Percentiles rank a stretch among this genome's conserved stretches.
Evolutionary conservation across 176 grass and related monocot species (phyloP).

Genomic region (Paspalum notatum): DNA sequence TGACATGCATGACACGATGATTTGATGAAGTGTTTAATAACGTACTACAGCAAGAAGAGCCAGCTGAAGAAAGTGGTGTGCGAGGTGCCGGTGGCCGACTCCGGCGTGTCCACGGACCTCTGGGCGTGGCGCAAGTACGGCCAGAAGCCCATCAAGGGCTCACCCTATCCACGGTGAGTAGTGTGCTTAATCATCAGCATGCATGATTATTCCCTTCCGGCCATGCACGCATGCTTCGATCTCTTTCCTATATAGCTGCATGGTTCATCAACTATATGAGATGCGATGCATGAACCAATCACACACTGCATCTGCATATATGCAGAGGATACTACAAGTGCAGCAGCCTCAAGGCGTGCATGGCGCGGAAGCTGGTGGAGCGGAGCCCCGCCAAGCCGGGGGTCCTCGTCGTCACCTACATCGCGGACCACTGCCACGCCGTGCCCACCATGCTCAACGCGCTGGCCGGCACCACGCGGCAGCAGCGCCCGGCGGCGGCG

Average conservation of each 20-base stretch:
- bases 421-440: slow-evolving; percentile 86
- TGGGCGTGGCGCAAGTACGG: slow-evolving; percentile 99
- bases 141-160: slow-evolving; percentile 98
- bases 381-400: slow-evolving; percentile 66
- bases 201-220: no score
- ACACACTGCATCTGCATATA: no score
- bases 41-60: slow-evolving; percentile 62
- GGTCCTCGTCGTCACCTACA: slow-evolving; percentile 83
- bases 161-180: slow-evolving; percentile 84
- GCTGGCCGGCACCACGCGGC: slow-evolving; percentile 64
- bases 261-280: no score
- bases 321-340: slow-evolving; percentile 97
- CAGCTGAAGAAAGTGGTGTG: slow-evolving; percentile 83
- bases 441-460: slow-evolving; percentile 66
- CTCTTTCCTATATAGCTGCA: no score
- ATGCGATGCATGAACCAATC: no score
- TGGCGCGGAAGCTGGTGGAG: slow-evolving; percentile 89
- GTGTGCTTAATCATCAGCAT: no score
- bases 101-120: slow-evolving; percentile 59
- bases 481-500: slow-evolving; percentile 31
- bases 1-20: no score
- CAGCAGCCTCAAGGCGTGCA: slow-evolving; percentile 83
- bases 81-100: slow-evolving; percentile 65
- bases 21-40: neutral
- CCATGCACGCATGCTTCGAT: no score